Evolutionary conservation across 2,329 filamentous ascomycete genomes (phyloP).

Genomic region (Diaporthe vexans): DNA sequence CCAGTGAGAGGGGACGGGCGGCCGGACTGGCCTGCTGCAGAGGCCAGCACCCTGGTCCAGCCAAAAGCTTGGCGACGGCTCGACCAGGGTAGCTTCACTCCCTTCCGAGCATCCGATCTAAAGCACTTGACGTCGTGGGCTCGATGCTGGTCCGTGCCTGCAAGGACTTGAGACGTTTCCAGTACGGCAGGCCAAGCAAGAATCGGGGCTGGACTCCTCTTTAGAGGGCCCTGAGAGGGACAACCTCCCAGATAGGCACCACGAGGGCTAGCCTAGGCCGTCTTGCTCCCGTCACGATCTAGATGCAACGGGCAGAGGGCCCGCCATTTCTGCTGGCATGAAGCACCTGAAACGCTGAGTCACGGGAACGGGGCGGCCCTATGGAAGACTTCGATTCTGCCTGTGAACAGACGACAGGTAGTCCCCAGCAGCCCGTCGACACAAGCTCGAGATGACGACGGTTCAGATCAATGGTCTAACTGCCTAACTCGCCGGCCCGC

Average conservation of each 20-base stretch:
- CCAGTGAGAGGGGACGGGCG: background rate
- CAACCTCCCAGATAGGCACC: background rate
- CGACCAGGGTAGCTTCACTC: slow-evolving; percentile 24
- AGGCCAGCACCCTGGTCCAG: background rate
- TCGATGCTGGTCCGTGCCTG: slow-evolving; percentile 28
- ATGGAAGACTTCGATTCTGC: background rate
- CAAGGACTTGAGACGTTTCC: slow-evolving; percentile 33
- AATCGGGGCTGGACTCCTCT: slow-evolving; percentile 10
- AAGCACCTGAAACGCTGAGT: slow-evolving; percentile 30
- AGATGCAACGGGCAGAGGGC: slow-evolving; percentile 7
- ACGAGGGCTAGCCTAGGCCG: background rate
- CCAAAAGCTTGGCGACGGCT: slow-evolving; percentile 27
- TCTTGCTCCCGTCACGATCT: slow-evolving; percentile 24
- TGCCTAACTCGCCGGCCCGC: slow-evolving; percentile 7
- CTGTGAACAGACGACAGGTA: background rate
- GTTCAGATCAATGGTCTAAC: slow-evolving; percentile 1
- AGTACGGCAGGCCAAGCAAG: slow-evolving; percentile 6
- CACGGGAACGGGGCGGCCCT: slow-evolving; percentile 5
- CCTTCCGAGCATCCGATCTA: slow-evolving; percentile 34
- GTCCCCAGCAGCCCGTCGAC: background rate
- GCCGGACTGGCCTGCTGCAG: background rate
- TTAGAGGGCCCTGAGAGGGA: no score
- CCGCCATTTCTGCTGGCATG: slow-evolving; percentile 1
- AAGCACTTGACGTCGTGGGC: slow-evolving; percentile 23
- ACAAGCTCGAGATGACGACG: background rate